Percentiles rank a stretch among this genome's conserved stretches.
phyloP scores from a whole-genome alignment of 768 basidiomycete species.

The Boletus vermiculosoides region DNA sequence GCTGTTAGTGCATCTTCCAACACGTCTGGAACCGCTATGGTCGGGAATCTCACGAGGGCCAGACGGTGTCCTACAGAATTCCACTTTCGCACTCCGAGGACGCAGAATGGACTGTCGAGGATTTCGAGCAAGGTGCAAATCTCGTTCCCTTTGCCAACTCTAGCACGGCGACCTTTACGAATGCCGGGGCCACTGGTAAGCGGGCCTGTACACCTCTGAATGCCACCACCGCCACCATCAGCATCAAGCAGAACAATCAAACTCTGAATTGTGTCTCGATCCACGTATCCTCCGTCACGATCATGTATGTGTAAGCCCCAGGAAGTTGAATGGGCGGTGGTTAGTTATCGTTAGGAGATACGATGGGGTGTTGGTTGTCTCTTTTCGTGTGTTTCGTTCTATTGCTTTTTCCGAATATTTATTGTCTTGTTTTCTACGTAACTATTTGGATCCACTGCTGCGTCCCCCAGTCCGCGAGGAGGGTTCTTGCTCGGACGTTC shows the following conservation, averaged over 20 bases:
- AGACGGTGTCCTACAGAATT: not conserved
- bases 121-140: not conserved
- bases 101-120: not conserved
- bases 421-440: not conserved
- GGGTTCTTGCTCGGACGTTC: not conserved
- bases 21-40: not conserved
- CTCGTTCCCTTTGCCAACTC: not conserved
- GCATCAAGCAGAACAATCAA: not conserved
- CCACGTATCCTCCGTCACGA: not conserved
- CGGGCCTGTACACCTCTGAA: not conserved
- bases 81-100: not conserved
- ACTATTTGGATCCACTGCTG: not conserved
- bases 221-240: not conserved
- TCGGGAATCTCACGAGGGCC: not conserved
- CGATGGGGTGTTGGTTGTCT: not conserved
- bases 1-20: not conserved
- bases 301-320: not conserved
- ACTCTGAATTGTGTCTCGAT: not conserved
- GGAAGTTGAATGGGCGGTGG: not conserved
- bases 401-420: not conserved
- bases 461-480: not conserved
- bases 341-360: not conserved
- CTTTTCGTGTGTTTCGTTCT: not conserved
- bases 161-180: not conserved
- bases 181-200: not conserved